phyloP scores from a whole-genome alignment of 2,329 filamentous ascomycete species.

The Fusarium nelsonii region DNA sequence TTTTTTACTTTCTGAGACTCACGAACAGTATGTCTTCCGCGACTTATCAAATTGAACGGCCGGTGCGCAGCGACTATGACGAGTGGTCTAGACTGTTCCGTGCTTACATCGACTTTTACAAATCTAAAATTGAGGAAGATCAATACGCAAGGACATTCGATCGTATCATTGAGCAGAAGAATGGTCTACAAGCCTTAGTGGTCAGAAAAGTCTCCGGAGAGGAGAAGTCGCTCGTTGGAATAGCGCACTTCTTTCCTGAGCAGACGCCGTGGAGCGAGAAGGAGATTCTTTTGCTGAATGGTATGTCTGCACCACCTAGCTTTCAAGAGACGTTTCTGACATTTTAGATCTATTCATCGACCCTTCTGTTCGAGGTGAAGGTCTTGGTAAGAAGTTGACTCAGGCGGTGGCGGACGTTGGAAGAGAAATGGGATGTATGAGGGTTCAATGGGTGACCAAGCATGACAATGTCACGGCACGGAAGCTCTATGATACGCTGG shows the following conservation, averaged over 20 bases:
- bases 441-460: slow-evolving; percentile 38
- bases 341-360: slow-evolving; percentile 24
- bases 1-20: accelerated
- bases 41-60: slow-evolving; percentile 20
- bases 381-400: slow-evolving; percentile 24
- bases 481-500: slow-evolving; percentile 32
- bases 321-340: not conserved
- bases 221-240: slow-evolving; percentile 5
- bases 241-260: slow-evolving; percentile 38
- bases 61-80: slow-evolving; percentile 11
- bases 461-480: slow-evolving; percentile 28
- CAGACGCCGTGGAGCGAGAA: slow-evolving; percentile 39
- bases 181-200: slow-evolving; percentile 20
- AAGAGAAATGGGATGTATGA: slow-evolving; percentile 22
- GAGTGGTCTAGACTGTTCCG: slow-evolving; percentile 28
- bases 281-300: slow-evolving; percentile 31
- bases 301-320: accelerated
- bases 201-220: not conserved
- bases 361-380: slow-evolving; percentile 3
- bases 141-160: slow-evolving; percentile 30
- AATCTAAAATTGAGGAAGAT: slow-evolving; percentile 19
- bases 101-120: slow-evolving; percentile 35
- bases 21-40: not conserved
- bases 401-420: slow-evolving; percentile 27
- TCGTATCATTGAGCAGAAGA: slow-evolving; percentile 24